These are phyloP conservation scores for Tanozyma kutaoensis DNA, from an alignment of 805 yeast species.

Conservation along the genomic window DNA sequence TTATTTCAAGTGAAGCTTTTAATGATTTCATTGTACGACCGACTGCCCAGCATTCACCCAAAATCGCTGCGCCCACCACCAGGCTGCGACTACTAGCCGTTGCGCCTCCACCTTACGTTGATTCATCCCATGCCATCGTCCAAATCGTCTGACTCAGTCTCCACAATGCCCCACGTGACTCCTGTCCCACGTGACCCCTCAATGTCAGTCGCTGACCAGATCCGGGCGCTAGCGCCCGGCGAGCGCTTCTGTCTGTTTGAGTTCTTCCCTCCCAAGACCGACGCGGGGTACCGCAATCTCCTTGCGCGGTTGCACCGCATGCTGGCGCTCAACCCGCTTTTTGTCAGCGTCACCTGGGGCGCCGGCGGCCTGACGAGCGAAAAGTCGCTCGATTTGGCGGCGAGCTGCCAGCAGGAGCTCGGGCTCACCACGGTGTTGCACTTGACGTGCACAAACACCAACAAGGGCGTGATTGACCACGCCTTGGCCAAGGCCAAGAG, in stretches of 20 bases:
- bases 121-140: too few relatives aligned
- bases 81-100: too few relatives aligned
- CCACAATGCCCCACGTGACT: too few relatives aligned
- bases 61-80: too few relatives aligned
- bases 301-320: slow-evolving; percentile 80
- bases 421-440: slow-evolving; percentile 89
- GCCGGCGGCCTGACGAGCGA: slow-evolving; percentile 93
- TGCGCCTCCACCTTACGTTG: too few relatives aligned
- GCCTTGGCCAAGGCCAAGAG: slow-evolving; percentile 61
- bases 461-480: slow-evolving; percentile 58
- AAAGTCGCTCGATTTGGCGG: slow-evolving; percentile 75
- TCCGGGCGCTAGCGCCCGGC: slow-evolving; percentile 31
- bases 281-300: slow-evolving; percentile 72
- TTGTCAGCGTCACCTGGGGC: slow-evolving; percentile 95
- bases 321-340: slow-evolving; percentile 78
- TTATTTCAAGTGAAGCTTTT: too few relatives aligned
- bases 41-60: too few relatives aligned
- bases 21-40: too few relatives aligned
- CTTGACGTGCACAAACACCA: slow-evolving; percentile 91
- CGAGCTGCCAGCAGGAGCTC: slow-evolving; percentile 59
- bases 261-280: slow-evolving; percentile 96
- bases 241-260: slow-evolving; percentile 74
- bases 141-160: too few relatives aligned
- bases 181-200: too few relatives aligned
- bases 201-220: too few relatives aligned